A percentile compares a stretch with the other conserved stretches of the same genome.
These are phyloP conservation scores for Pseudocercospora eumusae DNA, from an alignment of 2,329 filamentous ascomycete genomes.

Conservation along the genomic window DNA sequence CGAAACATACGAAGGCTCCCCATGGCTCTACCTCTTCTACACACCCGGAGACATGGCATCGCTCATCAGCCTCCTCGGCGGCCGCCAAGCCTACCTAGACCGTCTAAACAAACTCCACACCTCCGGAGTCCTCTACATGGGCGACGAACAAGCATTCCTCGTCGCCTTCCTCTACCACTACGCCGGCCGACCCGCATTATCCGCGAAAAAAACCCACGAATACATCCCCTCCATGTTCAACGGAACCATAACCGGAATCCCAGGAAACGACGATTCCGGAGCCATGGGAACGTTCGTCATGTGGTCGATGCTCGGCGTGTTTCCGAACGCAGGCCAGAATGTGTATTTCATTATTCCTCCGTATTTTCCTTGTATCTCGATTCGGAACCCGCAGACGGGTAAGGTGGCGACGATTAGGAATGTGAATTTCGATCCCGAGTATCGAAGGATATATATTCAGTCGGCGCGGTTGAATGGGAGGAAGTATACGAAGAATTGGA, in stretches of 20 bases:
- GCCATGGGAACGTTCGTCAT: conserved; percentile 71
- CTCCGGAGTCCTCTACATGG: conserved; percentile 46
- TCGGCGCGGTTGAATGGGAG: conserved; percentile 65
- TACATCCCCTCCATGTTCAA: conserved; percentile 63
- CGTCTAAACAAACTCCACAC: conserved; percentile 61
- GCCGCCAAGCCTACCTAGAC: conserved; percentile 23
- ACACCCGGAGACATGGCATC: conserved; percentile 28
- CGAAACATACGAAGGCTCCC: conserved; percentile 28
- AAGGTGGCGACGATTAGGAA: conserved; percentile 53
- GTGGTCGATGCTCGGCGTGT: conserved; percentile 69
- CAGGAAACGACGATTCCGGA: conserved; percentile 70
- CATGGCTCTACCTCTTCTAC: conserved; percentile 30
- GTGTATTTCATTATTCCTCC: conserved; percentile 53
- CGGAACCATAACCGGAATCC: conserved; percentile 58
- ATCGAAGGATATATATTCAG: conserved; percentile 61
- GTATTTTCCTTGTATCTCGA: conserved; percentile 62
- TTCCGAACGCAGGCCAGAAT: conserved; percentile 68
- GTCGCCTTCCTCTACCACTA: conserved; percentile 66
- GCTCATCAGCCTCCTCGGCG: conserved; percentile 25
- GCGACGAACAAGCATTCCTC: conserved; percentile 37
- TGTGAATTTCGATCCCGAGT: conserved; percentile 47
- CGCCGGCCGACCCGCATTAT: conserved; percentile 62
- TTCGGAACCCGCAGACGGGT: conserved; percentile 56
- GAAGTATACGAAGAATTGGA: conserved; percentile 64
- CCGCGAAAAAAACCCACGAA: conserved; percentile 59